phyloP scores from a whole-genome alignment of 148 eudicot species.

The Drosera capensis region DNA sequence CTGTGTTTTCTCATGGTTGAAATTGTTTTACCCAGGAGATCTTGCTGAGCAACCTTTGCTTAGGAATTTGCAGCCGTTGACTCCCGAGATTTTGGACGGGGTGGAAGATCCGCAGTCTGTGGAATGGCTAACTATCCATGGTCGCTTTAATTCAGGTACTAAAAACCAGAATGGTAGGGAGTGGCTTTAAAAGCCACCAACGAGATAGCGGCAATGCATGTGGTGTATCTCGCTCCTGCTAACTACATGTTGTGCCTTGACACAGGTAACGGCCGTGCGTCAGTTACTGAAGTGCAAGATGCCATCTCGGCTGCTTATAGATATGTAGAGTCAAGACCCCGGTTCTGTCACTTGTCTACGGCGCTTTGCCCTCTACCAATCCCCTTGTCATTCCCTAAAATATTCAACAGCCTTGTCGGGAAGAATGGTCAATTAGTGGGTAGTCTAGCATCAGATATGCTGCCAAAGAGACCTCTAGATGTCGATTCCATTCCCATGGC shows the following conservation, averaged over 20 bases:
- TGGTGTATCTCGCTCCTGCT: too few species aligned
- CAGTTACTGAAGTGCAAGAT: conserved; percentile 53
- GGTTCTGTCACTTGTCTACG: conserved; percentile 58
- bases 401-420: conserved; percentile 48
- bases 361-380: conserved; percentile 78
- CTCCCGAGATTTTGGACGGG: conserved; percentile 48
- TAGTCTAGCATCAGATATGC: conserved; percentile 18
- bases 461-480: conserved; percentile 57
- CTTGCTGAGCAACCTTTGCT: conserved; percentile 29
- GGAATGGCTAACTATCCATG: conserved; percentile 56
- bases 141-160: conserved; percentile 54
- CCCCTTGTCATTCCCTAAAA: conserved; percentile 80
- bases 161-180: too few species aligned
- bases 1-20: not conserved
- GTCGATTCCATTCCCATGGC: conserved; percentile 80
- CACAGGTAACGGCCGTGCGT: conserved; percentile 55
- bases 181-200: too few species aligned
- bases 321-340: conserved; percentile 27
- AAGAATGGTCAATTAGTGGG: conserved; percentile 46
- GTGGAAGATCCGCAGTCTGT: conserved; percentile 64
- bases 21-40: conserved; percentile 25
- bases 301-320: conserved; percentile 45
- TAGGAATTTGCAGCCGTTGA: conserved; percentile 46
- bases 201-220: too few species aligned
- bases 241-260: too few species aligned